phyloP scores from a whole-genome alignment of 176 grass and related monocot species.

The Oryza nivara region DNA sequence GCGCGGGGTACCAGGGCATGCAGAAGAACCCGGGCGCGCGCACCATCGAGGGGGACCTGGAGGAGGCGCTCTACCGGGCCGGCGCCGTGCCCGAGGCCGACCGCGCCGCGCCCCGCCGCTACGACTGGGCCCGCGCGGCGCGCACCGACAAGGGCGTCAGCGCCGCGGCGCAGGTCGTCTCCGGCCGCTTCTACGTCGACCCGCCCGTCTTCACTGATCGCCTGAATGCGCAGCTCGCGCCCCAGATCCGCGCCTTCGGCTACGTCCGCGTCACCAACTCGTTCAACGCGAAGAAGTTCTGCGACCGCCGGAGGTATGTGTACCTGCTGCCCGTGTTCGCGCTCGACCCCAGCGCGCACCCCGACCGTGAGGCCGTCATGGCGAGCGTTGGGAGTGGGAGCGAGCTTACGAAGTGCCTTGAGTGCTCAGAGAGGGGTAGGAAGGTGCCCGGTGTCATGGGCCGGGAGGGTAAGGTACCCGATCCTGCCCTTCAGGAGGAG shows the following conservation, averaged over 20 bases:
- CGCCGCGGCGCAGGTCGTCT: conserved; percentile 86
- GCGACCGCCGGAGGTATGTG: conserved; percentile 77
- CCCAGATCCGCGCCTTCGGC: conserved; percentile 81
- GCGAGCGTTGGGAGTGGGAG: conserved; percentile 73
- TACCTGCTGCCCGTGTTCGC: conserved; percentile 87
- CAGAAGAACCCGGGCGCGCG: conserved; percentile 95
- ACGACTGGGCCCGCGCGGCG: conserved; percentile 83
- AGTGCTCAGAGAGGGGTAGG: conserved; percentile 90
- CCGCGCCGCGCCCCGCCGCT: conserved; percentile 61
- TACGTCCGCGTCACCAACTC: conserved; percentile 84
- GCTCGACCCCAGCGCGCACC: conserved; percentile 77
- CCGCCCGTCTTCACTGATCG: conserved; percentile 68
- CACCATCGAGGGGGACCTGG: conserved; percentile 93
- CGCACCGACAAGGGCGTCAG: conserved; percentile 97
- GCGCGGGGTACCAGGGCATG: conserved; percentile 94
- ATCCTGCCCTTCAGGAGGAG: conserved; percentile 3
- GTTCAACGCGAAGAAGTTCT: conserved; percentile 93
- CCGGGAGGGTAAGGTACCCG: conserved; percentile 39
- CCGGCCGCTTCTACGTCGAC: conserved; percentile 88
- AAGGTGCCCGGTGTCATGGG: conserved; percentile 81
- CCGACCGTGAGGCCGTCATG: conserved; percentile 80
- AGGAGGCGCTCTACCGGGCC: conserved; percentile 88
- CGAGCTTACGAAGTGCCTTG: conserved; percentile 75
- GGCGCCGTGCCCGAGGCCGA: conserved; percentile 72
- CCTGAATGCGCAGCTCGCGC: conserved; percentile 68